These are phyloP conservation scores for Hemerocallis citrina DNA, from an alignment of 106 monocot genomes.

Conservation along the genomic window DNA sequence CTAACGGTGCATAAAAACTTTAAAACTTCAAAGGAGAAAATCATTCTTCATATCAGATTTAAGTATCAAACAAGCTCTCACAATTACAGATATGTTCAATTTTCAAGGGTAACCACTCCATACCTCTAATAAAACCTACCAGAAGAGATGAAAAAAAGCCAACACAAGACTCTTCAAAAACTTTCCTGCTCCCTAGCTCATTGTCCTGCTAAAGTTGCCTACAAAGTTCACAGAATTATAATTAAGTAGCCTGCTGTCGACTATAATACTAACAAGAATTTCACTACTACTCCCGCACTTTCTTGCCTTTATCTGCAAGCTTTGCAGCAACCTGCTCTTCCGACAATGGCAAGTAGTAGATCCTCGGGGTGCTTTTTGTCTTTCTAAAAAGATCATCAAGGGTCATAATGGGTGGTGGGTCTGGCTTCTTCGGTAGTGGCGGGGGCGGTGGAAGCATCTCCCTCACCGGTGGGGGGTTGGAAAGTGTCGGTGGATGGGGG, in stretches of 20 bases:
- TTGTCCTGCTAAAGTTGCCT: background rate
- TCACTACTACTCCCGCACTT: background rate
- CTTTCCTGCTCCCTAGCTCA: background rate
- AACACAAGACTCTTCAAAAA: background rate
- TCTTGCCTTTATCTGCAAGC: conserved; percentile 13
- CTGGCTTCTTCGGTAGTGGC: conserved; percentile 13
- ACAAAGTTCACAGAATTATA: background rate
- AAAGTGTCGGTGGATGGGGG: conserved; percentile 1
- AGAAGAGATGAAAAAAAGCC: too few species aligned
- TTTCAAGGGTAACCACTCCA: too few species aligned
- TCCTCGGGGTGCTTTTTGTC: conserved; percentile 22
- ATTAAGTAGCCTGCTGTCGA: background rate
- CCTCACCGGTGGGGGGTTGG: background rate
- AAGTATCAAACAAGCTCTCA: too few species aligned
- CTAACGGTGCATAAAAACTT: too few species aligned
- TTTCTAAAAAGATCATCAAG: conserved; percentile 31
- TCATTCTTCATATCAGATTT: too few species aligned
- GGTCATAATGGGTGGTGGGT: conserved; percentile 21
- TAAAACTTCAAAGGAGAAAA: too few species aligned
- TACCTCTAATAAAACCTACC: too few species aligned
- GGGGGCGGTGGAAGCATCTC: conserved; percentile 12
- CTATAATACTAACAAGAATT: background rate
- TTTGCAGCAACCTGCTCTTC: conserved; percentile 21
- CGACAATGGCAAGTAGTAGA: conserved; percentile 21
- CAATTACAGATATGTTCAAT: too few species aligned